Conservation (phyloP, 176 grass and related monocot species). For the Eremochloa ophiuroides region DNA sequence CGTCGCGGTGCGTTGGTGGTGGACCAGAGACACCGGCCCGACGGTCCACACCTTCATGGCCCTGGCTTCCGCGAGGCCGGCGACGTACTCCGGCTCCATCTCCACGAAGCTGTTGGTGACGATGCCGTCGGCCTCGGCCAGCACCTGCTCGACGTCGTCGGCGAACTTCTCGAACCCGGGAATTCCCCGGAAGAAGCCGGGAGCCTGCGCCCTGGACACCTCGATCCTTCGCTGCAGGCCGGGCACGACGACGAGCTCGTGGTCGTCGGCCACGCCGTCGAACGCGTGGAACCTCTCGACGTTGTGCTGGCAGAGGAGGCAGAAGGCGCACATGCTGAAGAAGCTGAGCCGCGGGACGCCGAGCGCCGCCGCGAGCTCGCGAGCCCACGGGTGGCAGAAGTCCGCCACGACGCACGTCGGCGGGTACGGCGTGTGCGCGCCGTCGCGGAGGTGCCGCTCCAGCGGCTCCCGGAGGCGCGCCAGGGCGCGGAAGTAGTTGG, state of each 20-base stretch:
- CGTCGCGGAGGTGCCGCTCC: constrained; percentile 33
- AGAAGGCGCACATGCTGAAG: constrained; percentile 56
- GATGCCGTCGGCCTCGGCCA: constrained; percentile 34
- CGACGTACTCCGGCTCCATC: constrained; percentile 55
- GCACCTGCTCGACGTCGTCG: neutral
- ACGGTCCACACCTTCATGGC: constrained; percentile 57
- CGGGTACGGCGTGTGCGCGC: constrained; percentile 21
- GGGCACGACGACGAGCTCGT: constrained; percentile 41
- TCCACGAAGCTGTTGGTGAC: constrained; percentile 57
- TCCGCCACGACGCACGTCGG: constrained; percentile 65
- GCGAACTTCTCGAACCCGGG: neutral
- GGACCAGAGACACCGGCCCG: constrained; percentile 52
- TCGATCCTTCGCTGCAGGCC: constrained; percentile 30
- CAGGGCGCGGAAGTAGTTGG: constrained; percentile 24
- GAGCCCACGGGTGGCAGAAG: constrained; percentile 56
- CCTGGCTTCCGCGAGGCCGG: constrained; percentile 24
- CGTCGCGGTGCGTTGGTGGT: constrained; percentile 11
- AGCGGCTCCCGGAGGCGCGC: constrained; percentile 11
- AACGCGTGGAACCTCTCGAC: constrained; percentile 34
- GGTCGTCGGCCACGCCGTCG: constrained; percentile 23
- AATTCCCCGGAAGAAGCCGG: neutral
- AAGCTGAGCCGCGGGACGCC: constrained; percentile 39
- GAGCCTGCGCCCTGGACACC: constrained; percentile 46
- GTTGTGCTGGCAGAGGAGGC: constrained; percentile 44
- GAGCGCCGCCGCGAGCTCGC: constrained; percentile 36